phyloP scores from a whole-genome alignment of 495 filamentous ascomycete genomes.

The Penicillium diatomitis region DNA sequence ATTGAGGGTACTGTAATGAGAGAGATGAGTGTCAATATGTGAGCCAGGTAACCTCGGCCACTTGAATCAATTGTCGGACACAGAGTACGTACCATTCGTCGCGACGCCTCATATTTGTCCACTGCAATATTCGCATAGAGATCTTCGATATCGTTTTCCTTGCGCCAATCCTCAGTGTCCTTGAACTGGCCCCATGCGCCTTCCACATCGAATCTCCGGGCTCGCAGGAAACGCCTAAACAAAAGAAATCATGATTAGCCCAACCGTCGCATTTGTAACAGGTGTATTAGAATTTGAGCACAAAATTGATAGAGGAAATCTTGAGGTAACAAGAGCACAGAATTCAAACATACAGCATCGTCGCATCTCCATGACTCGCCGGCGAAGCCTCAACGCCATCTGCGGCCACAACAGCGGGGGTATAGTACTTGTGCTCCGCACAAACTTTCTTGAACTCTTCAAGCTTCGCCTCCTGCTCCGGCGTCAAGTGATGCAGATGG shows the following conservation, averaged over 20 bases:
- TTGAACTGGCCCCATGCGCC: conserved; percentile 79
- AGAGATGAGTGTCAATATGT: neutral
- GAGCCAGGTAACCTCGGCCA: neutral
- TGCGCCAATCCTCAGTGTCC: conserved; percentile 82
- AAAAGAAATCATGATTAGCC: conserved; percentile 6
- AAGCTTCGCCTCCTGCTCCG: conserved; percentile 56
- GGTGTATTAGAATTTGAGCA: too few species aligned
- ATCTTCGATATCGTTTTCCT: conserved; percentile 61
- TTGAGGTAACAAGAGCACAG: too few species aligned
- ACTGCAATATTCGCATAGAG: conserved; percentile 74
- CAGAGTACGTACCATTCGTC: conserved; percentile 53
- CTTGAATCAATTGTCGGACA: neutral
- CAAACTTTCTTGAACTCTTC: conserved; percentile 58
- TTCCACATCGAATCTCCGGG: conserved; percentile 60
- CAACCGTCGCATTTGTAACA: neutral
- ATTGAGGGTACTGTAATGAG: conserved; percentile 70
- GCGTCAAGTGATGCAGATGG: conserved; percentile 64
- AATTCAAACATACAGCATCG: conserved; percentile 54
- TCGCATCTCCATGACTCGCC: conserved; percentile 71
- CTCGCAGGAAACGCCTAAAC: conserved; percentile 67
- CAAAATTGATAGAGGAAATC: too few species aligned
- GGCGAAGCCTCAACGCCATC: conserved; percentile 24
- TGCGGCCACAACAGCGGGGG: conserved; percentile 28
- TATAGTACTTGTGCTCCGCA: conserved; percentile 57
- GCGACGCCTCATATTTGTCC: conserved; percentile 69